phyloP scores from a whole-genome alignment of 495 filamentous ascomycete species.

The Recurvomyces mirabilis region DNA sequence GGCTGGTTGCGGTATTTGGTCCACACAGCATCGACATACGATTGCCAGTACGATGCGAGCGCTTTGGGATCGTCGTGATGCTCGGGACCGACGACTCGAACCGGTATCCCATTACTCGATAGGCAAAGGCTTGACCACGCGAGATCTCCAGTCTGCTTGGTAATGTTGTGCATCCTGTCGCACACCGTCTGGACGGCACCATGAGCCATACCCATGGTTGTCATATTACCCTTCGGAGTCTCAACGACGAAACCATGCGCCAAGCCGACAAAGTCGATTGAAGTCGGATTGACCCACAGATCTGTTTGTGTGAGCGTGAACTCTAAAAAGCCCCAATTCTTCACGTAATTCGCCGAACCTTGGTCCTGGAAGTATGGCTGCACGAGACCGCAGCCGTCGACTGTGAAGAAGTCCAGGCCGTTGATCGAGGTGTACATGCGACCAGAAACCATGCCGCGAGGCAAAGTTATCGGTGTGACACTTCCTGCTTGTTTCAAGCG shows the following conservation, averaged over 20 bases:
- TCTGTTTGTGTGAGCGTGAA: not conserved
- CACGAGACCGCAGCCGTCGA: not conserved
- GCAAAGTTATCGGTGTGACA: not conserved
- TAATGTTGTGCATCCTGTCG: not conserved
- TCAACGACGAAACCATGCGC: not conserved
- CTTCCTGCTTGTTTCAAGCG: not conserved
- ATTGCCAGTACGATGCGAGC: constrained; percentile 28
- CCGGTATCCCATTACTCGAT: not conserved
- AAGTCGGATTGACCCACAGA: not conserved
- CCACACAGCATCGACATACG: constrained; percentile 35
- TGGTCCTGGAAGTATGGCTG: not conserved
- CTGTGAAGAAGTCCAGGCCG: not conserved
- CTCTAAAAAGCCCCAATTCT: constrained; percentile 1
- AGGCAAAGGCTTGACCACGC: not conserved
- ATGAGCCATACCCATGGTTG: not conserved
- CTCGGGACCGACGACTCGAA: not conserved
- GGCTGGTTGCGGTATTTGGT: constrained; percentile 26
- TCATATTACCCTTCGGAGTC: not conserved
- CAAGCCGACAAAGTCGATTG: not conserved
- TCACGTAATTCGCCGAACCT: not conserved
- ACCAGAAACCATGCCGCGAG: not conserved
- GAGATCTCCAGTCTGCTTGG: not conserved
- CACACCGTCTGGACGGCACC: not conserved
- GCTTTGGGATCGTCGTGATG: constrained; percentile 14
- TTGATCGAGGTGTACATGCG: not conserved